Conservation (phyloP, 2,329 filamentous ascomycete genomes). For the Fusarium nisikadoi region DNA sequence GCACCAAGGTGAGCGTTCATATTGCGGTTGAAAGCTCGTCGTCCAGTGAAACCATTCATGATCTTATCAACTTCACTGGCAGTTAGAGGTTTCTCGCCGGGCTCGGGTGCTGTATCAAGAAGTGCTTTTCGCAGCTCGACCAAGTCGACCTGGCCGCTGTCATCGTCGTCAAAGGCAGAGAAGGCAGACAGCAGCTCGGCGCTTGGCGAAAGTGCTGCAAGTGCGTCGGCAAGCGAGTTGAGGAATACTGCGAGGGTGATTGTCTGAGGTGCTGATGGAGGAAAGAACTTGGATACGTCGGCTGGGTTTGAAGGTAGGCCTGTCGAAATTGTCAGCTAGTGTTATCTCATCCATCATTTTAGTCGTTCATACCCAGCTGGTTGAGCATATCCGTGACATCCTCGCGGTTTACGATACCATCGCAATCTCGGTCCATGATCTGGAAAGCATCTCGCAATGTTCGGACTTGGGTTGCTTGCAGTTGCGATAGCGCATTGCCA, state of each 20-base stretch:
- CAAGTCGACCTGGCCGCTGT: constrained; percentile 91
- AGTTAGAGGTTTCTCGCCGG: constrained; percentile 72
- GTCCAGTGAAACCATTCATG: constrained; percentile 85
- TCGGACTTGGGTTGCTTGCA: constrained; percentile 85
- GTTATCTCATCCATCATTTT: background rate
- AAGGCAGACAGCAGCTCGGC: constrained; percentile 89
- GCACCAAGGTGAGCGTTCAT: constrained; percentile 61
- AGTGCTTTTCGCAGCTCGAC: constrained; percentile 84
- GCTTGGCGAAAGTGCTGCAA: constrained; percentile 79
- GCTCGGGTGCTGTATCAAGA: constrained; percentile 82
- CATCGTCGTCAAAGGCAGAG: constrained; percentile 94
- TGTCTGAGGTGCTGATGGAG: constrained; percentile 74
- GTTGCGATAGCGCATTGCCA: constrained; percentile 71
- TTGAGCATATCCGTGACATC: constrained; percentile 89
- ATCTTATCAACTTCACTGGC: constrained; percentile 85
- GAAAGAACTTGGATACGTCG: constrained; percentile 85
- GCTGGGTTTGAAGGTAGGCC: constrained; percentile 78
- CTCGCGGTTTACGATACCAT: constrained; percentile 82
- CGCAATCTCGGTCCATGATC: constrained; percentile 89
- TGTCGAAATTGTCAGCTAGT: constrained; percentile 47
- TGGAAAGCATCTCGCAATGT: constrained; percentile 93
- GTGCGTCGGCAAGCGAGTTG: constrained; percentile 78
- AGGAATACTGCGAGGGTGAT: constrained; percentile 89
- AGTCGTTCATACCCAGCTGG: constrained; percentile 72
- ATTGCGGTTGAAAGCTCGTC: constrained; percentile 81